Evolutionary conservation across 164 flowering plant species (phyloP).

Genomic region (Litsea cubeba): DNA sequence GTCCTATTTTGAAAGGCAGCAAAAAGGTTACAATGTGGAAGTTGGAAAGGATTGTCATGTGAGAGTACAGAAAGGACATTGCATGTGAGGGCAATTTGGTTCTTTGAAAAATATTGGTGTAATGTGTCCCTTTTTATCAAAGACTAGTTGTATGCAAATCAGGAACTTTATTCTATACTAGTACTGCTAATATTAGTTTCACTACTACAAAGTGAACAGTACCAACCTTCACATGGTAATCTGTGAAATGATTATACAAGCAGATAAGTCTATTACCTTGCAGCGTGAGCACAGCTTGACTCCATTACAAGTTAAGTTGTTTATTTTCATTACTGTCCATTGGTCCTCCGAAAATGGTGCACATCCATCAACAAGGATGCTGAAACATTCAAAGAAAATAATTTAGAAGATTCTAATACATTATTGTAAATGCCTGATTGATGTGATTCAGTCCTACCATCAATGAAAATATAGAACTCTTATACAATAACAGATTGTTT

Average conservation of each 20-base stretch:
- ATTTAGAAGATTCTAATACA: background rate
- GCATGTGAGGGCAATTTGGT: no score
- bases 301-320: slow-evolving; percentile 51
- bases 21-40: no score
- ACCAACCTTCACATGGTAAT: background rate
- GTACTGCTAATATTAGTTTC: no score
- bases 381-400: slow-evolving; percentile 22
- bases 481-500: background rate
- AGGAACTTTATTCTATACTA: no score
- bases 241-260: background rate
- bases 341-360: slow-evolving; percentile 81
- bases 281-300: slow-evolving; percentile 85
- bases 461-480: no score
- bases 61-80: no score
- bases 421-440: background rate
- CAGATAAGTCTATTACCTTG: slow-evolving; percentile 44
- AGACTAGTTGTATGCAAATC: no score
- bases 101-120: no score
- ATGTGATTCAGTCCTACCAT: background rate
- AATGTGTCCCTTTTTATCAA: no score
- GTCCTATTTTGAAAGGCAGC: no score
- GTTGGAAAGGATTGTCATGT: no score
- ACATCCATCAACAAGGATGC: slow-evolving; percentile 83
- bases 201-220: background rate
- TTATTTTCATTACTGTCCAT: slow-evolving; percentile 72